Percentiles rank a stretch among this genome's conserved stretches.
Evolutionary conservation across 345 rosid species (phyloP).

Genomic region (Camelina laxa): DNA sequence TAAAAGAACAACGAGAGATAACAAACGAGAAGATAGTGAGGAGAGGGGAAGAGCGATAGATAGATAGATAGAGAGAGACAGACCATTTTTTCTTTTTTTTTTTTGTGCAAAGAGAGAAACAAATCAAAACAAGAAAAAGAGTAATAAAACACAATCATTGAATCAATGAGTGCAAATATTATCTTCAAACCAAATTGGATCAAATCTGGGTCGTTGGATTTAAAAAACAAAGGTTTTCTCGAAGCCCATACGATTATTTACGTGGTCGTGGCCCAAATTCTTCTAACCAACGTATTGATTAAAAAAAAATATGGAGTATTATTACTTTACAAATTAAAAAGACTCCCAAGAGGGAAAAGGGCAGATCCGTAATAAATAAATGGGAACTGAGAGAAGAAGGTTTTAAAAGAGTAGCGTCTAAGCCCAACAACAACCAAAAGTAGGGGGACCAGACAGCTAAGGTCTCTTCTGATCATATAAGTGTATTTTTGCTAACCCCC

Average conservation of each 20-base stretch:
- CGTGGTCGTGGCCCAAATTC: slow-evolving; percentile 10
- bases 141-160: slow-evolving; percentile 11
- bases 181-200: background rate
- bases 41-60: background rate
- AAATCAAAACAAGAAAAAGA: background rate
- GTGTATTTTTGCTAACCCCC: background rate
- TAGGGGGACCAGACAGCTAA: slow-evolving; percentile 28
- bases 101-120: too few species aligned
- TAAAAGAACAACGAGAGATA: background rate
- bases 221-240: background rate
- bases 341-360: too few species aligned
- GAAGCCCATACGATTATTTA: slow-evolving; percentile 13
- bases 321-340: too few species aligned
- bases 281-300: slow-evolving; percentile 3
- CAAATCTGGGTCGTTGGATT: slow-evolving; percentile 21
- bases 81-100: too few species aligned
- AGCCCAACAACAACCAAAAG: slow-evolving; percentile 27
- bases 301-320: too few species aligned
- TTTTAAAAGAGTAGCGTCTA: slow-evolving; percentile 27
- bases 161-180: slow-evolving; percentile 3
- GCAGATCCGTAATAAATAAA: background rate
- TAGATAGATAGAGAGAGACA: background rate
- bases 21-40: background rate
- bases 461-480: background rate
- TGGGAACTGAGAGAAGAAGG: background rate